Base-by-base conservation (phyloP, 257 asterid genomes). In the Jacaranda copaia region DNA sequence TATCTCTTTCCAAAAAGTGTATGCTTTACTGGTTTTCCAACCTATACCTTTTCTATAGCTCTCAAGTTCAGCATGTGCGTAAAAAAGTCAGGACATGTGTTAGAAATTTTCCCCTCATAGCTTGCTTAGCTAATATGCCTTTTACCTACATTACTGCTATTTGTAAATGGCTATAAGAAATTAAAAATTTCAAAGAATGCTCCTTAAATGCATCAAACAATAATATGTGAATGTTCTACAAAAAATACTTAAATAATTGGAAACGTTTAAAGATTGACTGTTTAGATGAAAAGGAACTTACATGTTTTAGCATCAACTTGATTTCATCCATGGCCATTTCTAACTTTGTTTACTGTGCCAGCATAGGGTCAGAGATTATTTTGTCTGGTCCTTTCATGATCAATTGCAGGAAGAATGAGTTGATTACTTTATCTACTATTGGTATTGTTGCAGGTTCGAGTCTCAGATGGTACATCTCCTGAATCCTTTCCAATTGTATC, bases 401-500 rank as follows among this genome's bases (percentile, higher is more conserved):
- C 66, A 57, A 15, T 73, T 52, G 3, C 70, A 1, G 53, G 46
- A 43, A 20, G 59, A 72, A 58, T 25, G 38, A 55, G 79, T 68
- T 79, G 66, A 76, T 49, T 75, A 42, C 43, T 64, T 73, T 75
- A 65, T 70, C 75, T 32, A 25, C 60, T 51, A 69, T 49, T 68
- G 42, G 36, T 77, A 77, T 62, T 80, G 77, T 79, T 69, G 59
- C 90, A 96, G 97, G 98, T 89, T 70, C 89, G 87, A 82, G 81
- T 85, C 63, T 81, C 97, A 59, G 96, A 88, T 81, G 92, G 89
- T 83, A 82, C 90, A 48, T 72, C 89, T 49, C 77, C 56, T 56
- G 93, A 87, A 56, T 39, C 88, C 66, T 71, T 87, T 81, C 86
- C 89, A 18, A 85, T 81, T 81, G 85, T 93, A 77, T 84, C 99